phyloP scores from a whole-genome alignment of 1,139 yeast genomes.

The Taphrina deformans region DNA sequence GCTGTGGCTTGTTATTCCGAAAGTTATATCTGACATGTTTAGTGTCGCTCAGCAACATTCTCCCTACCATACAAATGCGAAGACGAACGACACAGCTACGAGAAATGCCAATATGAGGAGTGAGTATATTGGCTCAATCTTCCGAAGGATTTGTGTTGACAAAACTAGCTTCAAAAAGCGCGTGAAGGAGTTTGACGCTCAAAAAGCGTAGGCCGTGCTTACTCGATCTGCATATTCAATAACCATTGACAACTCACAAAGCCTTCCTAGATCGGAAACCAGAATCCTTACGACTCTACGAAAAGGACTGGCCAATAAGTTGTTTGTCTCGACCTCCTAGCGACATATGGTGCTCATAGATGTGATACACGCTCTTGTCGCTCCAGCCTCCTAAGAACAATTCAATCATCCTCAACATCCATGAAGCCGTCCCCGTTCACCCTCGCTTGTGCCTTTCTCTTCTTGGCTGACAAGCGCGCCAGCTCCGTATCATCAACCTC shows the following conservation, averaged over 20 bases:
- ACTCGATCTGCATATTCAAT: neutral
- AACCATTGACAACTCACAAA: too few species aligned
- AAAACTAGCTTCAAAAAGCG: slow-evolving; percentile 27
- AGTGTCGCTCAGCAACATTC: slow-evolving; percentile 56
- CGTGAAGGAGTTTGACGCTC: slow-evolving; percentile 29
- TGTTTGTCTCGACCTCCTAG: too few species aligned
- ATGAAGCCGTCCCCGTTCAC: neutral
- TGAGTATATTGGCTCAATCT: too few species aligned
- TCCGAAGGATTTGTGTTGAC: neutral
- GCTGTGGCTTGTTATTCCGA: too few species aligned
- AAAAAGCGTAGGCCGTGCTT: neutral
- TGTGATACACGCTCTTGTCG: too few species aligned
- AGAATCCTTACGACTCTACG: too few species aligned
- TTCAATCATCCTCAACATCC: neutral
- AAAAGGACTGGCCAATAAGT: too few species aligned
- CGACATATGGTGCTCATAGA: too few species aligned
- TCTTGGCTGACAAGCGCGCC: neutral
- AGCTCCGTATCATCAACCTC: neutral
- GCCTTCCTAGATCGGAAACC: too few species aligned
- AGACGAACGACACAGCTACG: slow-evolving; percentile 35
- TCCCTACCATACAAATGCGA: slow-evolving; percentile 67
- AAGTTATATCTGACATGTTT: neutral
- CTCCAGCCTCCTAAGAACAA: neutral
- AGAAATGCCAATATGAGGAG: slow-evolving; percentile 34
- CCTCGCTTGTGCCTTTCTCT: slow-evolving; percentile 11